phyloP scores from a whole-genome alignment of 345 rosid species.

The Limnanthes douglasii region DNA sequence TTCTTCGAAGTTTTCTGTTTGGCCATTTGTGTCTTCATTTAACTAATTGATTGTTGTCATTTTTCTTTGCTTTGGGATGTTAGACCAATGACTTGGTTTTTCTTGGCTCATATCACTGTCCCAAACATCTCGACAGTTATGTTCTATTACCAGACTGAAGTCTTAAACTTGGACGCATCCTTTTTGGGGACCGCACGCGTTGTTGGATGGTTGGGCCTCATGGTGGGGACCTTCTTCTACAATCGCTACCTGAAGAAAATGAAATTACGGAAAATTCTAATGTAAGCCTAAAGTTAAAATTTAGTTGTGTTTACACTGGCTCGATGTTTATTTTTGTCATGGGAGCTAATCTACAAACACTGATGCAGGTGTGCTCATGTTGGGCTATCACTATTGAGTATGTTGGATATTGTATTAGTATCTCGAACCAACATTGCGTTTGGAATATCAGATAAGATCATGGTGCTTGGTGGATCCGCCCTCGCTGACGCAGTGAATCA shows the following conservation, averaged over 20 bases:
- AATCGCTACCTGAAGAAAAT: constrained; percentile 55
- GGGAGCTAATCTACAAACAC: constrained; percentile 9
- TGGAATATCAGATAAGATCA: constrained; percentile 69
- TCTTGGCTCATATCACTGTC: constrained; percentile 67
- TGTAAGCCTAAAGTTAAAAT: constrained; percentile 27
- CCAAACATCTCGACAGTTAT: constrained; percentile 90
- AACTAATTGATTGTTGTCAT: constrained; percentile 10
- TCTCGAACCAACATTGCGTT: constrained; percentile 35
- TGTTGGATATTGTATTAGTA: constrained; percentile 63
- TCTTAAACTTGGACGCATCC: constrained; percentile 71
- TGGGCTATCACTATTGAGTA: constrained; percentile 43
- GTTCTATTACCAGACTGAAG: constrained; percentile 94
- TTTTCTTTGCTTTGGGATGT: constrained; percentile 11
- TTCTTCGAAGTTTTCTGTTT: constrained; percentile 4
- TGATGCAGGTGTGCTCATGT: constrained; percentile 67
- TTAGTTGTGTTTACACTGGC: neutral
- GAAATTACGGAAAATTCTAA: constrained; percentile 66
- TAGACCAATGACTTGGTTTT: constrained; percentile 99
- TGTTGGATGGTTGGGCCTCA: constrained; percentile 88
- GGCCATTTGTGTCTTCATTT: constrained; percentile 2
- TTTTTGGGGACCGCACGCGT: constrained; percentile 84
- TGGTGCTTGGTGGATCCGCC: constrained; percentile 91
- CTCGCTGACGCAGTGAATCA: constrained; percentile 84
- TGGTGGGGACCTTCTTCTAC: constrained; percentile 73
- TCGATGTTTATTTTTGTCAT: neutral